Evolutionary conservation across 2,329 filamentous ascomycete genomes (phyloP).

Genomic region (Fusarium devonianum): DNA sequence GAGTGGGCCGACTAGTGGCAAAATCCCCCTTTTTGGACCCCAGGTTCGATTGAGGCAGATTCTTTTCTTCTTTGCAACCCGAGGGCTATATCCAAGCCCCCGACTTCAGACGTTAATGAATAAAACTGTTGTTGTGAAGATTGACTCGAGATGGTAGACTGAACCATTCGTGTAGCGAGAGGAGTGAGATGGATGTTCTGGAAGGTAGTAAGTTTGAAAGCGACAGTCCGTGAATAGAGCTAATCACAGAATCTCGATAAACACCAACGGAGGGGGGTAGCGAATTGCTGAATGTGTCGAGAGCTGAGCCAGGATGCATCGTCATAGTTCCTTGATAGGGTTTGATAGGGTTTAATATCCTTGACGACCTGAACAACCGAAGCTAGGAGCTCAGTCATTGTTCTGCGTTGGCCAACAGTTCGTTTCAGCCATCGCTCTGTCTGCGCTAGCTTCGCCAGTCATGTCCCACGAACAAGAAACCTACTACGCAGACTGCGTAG

Average conservation of each 20-base stretch:
- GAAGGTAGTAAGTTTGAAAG: not conserved
- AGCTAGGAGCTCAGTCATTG: not conserved
- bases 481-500: not conserved
- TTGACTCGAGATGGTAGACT: not conserved
- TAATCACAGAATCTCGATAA: not conserved
- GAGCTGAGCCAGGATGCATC: constrained; percentile 16
- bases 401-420: constrained; percentile 6
- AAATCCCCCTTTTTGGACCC: constrained; percentile 2
- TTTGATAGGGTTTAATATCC: constrained; percentile 7
- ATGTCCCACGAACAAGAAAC: constrained; percentile 3
- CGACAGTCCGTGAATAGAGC: not conserved
- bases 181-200: not conserved
- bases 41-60: constrained; percentile 1
- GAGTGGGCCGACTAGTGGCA: constrained; percentile 16
- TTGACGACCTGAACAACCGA: constrained; percentile 1
- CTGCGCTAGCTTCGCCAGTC: constrained; percentile 9
- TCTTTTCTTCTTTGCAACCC: constrained; percentile 1
- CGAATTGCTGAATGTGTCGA: not conserved
- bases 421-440: not conserved
- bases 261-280: constrained; percentile 4
- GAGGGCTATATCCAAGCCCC: not conserved
- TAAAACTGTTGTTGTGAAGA: not conserved
- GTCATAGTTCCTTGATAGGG: constrained; percentile 5
- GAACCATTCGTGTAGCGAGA: not conserved
- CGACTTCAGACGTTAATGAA: not conserved